These are phyloP conservation scores for Mortierella polycephala DNA, from an alignment of 371 early-diverging fungal genomes.

Conservation along the genomic window DNA sequence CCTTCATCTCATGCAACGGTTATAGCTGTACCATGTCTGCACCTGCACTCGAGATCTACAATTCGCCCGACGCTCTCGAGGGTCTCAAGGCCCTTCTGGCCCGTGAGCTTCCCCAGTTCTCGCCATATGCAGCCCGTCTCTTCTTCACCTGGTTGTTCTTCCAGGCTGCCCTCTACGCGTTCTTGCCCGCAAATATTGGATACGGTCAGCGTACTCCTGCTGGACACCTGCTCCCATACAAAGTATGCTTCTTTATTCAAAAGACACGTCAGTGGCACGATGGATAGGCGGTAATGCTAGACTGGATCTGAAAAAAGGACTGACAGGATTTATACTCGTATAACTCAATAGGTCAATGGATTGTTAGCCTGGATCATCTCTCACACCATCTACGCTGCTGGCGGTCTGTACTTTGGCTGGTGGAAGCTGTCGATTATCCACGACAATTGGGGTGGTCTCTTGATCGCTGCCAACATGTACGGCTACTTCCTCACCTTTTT, in stretches of 20 bases:
- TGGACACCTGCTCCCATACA: constrained; percentile 77
- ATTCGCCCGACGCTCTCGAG: constrained; percentile 27
- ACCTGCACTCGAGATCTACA: constrained; percentile 61
- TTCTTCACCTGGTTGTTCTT: constrained; percentile 75
- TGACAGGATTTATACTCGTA: too few species aligned
- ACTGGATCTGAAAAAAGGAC: not conserved
- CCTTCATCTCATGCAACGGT: constrained; percentile 71
- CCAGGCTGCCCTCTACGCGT: constrained; percentile 74
- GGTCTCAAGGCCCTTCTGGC: constrained; percentile 33
- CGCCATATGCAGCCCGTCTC: constrained; percentile 62
- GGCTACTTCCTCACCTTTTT: constrained; percentile 82
- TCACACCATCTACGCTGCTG: constrained; percentile 72
- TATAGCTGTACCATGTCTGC: constrained; percentile 72
- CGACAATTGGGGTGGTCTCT: constrained; percentile 81
- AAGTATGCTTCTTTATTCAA: constrained; percentile 35
- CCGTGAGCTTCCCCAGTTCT: constrained; percentile 55
- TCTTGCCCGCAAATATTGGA: constrained; percentile 74
- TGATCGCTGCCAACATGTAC: constrained; percentile 79
- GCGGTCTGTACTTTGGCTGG: constrained; percentile 65
- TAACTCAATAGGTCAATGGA: constrained; percentile 72
- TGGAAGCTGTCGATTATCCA: constrained; percentile 73
- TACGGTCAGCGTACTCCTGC: constrained; percentile 87
- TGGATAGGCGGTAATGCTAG: too few species aligned
- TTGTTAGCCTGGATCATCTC: constrained; percentile 78
- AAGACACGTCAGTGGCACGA: too few species aligned